These are phyloP conservation scores for Paramecium pentaurelia DNA, from an alignment of 73 alveolate genomes.

Conservation along the genomic window DNA sequence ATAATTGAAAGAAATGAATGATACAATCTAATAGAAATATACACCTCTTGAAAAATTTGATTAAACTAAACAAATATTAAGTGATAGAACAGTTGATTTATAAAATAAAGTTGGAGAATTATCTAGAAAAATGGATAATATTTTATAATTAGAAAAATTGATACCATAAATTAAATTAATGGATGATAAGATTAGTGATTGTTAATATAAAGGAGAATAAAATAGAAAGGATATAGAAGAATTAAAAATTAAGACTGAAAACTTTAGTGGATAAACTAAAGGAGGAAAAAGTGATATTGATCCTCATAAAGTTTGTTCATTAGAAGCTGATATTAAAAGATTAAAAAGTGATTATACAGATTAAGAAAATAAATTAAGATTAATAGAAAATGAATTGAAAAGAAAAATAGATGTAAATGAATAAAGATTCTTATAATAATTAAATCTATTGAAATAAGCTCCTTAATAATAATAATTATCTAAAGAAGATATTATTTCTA, in stretches of 20 bases:
- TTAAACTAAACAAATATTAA: not conserved
- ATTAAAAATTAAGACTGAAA: not conserved
- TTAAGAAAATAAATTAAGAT: slow-evolving; percentile 1
- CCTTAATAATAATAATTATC: not conserved
- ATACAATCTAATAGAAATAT: not conserved
- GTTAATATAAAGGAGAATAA: slow-evolving; percentile 25
- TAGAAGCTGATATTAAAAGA: slow-evolving; percentile 31
- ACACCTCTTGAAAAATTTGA: slow-evolving; percentile 8
- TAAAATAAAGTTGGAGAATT: slow-evolving; percentile 14
- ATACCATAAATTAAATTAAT: not conserved
- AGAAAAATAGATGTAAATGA: slow-evolving; percentile 46
- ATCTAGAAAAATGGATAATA: not conserved
- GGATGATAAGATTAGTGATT: not conserved
- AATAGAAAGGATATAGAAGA: slow-evolving; percentile 36
- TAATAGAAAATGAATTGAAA: slow-evolving; percentile 23
- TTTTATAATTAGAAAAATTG: slow-evolving; percentile 4
- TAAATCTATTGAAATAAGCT: not conserved
- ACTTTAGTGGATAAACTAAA: not conserved
- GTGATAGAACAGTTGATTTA: slow-evolving; percentile 32
- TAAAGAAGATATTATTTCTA: not conserved
- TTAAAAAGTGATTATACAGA: slow-evolving; percentile 13
- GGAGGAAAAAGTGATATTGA: slow-evolving; percentile 28
- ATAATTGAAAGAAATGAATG: slow-evolving; percentile 9
- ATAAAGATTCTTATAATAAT: slow-evolving; percentile 12
- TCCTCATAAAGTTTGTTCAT: slow-evolving; percentile 37